Base-by-base conservation (phyloP, 371 early-diverging fungal species). In the Polyrhizophydium stewartii region DNA sequence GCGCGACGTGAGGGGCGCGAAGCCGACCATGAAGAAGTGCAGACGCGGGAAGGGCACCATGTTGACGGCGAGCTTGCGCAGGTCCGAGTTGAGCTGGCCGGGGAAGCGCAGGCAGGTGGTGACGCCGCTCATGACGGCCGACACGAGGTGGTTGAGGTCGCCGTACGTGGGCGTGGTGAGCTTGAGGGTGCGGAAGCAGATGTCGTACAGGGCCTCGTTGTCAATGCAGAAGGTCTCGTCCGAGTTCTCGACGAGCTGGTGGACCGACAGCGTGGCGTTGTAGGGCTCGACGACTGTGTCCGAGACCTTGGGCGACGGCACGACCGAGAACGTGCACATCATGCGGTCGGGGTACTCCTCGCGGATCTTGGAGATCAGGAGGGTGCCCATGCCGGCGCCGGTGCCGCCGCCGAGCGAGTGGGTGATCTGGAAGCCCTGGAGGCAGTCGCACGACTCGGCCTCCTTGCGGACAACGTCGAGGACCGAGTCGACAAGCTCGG, bases 41-140 rank as follows among this genome's bases (percentile, higher is more conserved):
- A 99, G 91, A 85, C 99, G 91, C 46, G 98, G 99, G 90, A 99
- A 99, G 49, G 99, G 99, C 47, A 99, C 92, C 93, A 98, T 89
- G 85, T 99, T 99, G 64, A 99, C 99, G 56, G 96, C 97, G 47
- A 97, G 81, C 78, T 99, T 99, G 70, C 99, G 89, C 52, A 99
- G 79, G 74, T 99, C 99, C 59, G 95, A 89, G 81, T 99, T 96
- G 40, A 72, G 65, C 76, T 98, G 97, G 64, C 97, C 99, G 61
- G 98, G 99, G 90, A 97, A 97, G 71, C 98, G 91, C 57, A 97
- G 86, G 63, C 92, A 93, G 61, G 99, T 99, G 47, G 99, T 97
- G 63, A 96, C 88, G 67, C 99, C 99, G 59, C 89, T 88, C 95
- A 97, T 94, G 62, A 94, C 95, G n/a, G 83, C 79, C 35, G 92